phyloP scores from a whole-genome alignment of 1,284 basidiomycete genomes.

The Somion occarium region DNA sequence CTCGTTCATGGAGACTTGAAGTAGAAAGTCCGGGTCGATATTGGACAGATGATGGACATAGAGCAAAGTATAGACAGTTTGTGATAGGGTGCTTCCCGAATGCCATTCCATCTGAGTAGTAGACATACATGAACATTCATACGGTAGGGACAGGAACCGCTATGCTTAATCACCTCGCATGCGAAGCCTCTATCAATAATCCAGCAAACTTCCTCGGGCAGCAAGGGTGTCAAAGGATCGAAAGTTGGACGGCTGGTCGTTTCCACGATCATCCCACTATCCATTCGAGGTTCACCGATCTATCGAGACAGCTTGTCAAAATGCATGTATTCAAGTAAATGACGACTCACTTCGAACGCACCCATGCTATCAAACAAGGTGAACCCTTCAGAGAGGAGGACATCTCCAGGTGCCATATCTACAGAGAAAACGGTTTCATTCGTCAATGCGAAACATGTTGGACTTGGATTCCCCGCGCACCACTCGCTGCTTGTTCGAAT shows the following conservation, averaged over 20 bases:
- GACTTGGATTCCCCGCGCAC: slow-evolving; percentile 38
- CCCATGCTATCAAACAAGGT: slow-evolving; percentile 85
- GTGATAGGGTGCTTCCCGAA: slow-evolving; percentile 76
- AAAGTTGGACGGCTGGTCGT: slow-evolving; percentile 48
- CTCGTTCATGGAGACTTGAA: slow-evolving; percentile 22
- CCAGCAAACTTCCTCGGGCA: slow-evolving; percentile 80
- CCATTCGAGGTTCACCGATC: slow-evolving; percentile 89
- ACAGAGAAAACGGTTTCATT: neutral
- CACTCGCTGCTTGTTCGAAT: slow-evolving; percentile 52
- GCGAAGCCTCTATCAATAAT: slow-evolving; percentile 78
- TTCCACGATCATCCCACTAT: slow-evolving; percentile 67
- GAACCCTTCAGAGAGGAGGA: slow-evolving; percentile 70
- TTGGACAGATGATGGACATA: slow-evolving; percentile 69
- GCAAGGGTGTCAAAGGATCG: slow-evolving; percentile 57
- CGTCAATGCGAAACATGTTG: too few relatives aligned
- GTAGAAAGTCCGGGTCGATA: slow-evolving; percentile 52
- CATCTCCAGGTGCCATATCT: slow-evolving; percentile 65
- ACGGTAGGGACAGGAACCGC: slow-evolving; percentile 8
- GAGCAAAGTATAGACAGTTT: slow-evolving; percentile 81
- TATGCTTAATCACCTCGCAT: slow-evolving; percentile 62
- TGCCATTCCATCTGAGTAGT: slow-evolving; percentile 86
- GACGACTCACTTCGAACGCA: slow-evolving; percentile 67
- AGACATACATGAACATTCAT: slow-evolving; percentile 17
- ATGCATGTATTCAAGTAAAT: slow-evolving; percentile 3
- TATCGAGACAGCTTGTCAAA: slow-evolving; percentile 26